Evolutionary conservation across 2,329 filamentous ascomycete species (phyloP), one percentile per base, ranked within the genome.

Genomic region (Botrytis paeoniae): DNA sequence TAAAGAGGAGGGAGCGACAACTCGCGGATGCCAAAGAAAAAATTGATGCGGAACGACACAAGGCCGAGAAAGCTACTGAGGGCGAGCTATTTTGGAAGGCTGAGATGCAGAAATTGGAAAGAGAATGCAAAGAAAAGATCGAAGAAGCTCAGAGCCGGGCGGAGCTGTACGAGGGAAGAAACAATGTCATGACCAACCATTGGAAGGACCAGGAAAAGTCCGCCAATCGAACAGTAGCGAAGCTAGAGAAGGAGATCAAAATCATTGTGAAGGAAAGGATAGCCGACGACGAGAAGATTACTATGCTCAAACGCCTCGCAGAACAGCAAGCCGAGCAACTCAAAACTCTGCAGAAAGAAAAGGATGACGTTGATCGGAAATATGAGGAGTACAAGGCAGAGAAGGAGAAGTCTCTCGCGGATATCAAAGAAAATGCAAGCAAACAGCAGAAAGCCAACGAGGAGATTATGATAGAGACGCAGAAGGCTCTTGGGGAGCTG

Each of bases 311-410:
- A 69, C 89, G 92, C 74, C 85, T 94, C 45, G 91, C 89, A 80
- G 91, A 93, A 76, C 92, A 94, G 81, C 89, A 93, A 80, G 88
- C 92, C 76, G 86, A 87, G 78, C 92, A 93, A 77, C 86, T 92
- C 73, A 87, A 88, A 73, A 85, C 88, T 73, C 83, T 91, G 37
- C 82, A 83, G 73, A 85, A 86, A 66, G 87, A 92, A 78, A 92
- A 93, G 78, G 86, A 88, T 41, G 87, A 87, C 25, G 89, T 94
- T 74, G 82, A 83, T 25, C 82, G 82, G 64, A 83, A 88, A 75
- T 92, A 92, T 82, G 87, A 89, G 66, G 84, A 84, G 64, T 93
- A 93, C 82, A 92, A 91, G 81, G 80, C 82, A 72, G 85, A 88
- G 76, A 90, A 93, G 78, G 89, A 92, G 74, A 83, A 86, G n/a